Conservation (phyloP, 1,284 basidiomycete genomes). For the Malassezia yamatoensis region DNA sequence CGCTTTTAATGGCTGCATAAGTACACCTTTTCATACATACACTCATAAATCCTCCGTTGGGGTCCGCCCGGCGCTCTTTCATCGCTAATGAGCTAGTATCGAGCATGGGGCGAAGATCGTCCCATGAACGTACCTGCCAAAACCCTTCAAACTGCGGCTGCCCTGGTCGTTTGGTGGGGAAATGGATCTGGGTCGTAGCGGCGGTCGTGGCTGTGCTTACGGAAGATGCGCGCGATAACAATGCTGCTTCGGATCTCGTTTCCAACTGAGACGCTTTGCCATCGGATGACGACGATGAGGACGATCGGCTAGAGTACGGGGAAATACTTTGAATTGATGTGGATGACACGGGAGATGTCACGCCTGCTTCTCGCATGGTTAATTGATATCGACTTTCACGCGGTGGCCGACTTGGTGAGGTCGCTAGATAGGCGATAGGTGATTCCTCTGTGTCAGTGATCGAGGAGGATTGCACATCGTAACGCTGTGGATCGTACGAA, state of each 20-base stretch:
- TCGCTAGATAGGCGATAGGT: too few species aligned
- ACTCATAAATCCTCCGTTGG: constrained; percentile 41
- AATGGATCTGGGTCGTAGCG: not conserved
- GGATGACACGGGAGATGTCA: not conserved
- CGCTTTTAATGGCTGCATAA: constrained; percentile 38
- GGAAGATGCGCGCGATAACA: constrained; percentile 7
- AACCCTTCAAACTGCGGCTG: constrained; percentile 30
- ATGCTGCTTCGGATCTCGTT: not conserved
- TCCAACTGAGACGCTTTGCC: not conserved
- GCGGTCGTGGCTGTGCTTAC: constrained; percentile 7
- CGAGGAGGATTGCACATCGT: too few species aligned
- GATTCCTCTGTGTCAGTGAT: too few species aligned
- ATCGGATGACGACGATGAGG: not conserved
- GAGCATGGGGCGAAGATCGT: constrained; percentile 32
- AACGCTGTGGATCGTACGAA: too few species aligned
- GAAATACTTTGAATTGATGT: not conserved
- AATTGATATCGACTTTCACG: not conserved
- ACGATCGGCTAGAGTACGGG: not conserved
- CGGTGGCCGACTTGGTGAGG: not conserved
- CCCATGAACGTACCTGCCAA: constrained; percentile 33
- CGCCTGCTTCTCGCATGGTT: constrained; percentile 8
- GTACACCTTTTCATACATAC: constrained; percentile 3
- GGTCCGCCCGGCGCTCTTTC: constrained; percentile 38
- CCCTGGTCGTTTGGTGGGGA: constrained; percentile 10
- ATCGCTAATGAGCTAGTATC: constrained; percentile 25